Percentiles rank a stretch among this genome's conserved stretches.
phyloP scores from a whole-genome alignment of 768 basidiomycete genomes.

The Mycena crocata region DNA sequence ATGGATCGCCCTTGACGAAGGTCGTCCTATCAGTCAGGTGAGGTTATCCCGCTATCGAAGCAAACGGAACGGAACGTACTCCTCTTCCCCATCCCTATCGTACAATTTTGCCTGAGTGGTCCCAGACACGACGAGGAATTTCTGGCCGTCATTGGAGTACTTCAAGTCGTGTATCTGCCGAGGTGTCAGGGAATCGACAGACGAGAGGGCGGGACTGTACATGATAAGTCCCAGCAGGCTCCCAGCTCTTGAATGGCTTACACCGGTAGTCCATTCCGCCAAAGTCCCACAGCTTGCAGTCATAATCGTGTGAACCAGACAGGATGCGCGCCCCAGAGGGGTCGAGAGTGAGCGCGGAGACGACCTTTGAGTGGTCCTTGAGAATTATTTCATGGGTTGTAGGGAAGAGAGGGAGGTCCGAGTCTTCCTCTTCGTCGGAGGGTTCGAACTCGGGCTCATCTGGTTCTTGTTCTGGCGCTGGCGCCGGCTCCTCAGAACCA shows the following conservation, averaged over 20 bases:
- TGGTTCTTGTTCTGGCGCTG: conserved; percentile 30
- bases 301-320: conserved; percentile 96
- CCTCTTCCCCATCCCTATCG: conserved; percentile 92
- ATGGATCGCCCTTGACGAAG: conserved; percentile 95
- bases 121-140: conserved; percentile 89
- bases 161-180: conserved; percentile 89
- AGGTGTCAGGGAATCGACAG: background rate
- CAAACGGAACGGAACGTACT: conserved; percentile 63
- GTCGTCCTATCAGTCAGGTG: conserved; percentile 73
- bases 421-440: conserved; percentile 62
- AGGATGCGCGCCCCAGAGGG: conserved; percentile 93
- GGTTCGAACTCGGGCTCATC: conserved; percentile 71
- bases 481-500: conserved; percentile 41
- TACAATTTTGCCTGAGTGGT: conserved; percentile 90
- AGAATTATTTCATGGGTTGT: conserved; percentile 90
- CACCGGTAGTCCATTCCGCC: conserved; percentile 94
- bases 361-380: conserved; percentile 96
- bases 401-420: conserved; percentile 76
- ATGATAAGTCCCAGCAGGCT: conserved; percentile 93
- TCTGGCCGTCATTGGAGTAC: conserved; percentile 88
- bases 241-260: conserved; percentile 97
- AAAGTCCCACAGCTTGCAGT: conserved; percentile 99
- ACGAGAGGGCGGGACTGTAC: conserved; percentile 52
- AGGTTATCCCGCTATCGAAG: conserved; percentile 51
- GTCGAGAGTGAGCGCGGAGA: conserved; percentile 92